Percentiles rank a stretch among this genome's conserved stretches.
phyloP scores from a whole-genome alignment of 352 stramenopile species.

The Elongisporangium anandrum region DNA sequence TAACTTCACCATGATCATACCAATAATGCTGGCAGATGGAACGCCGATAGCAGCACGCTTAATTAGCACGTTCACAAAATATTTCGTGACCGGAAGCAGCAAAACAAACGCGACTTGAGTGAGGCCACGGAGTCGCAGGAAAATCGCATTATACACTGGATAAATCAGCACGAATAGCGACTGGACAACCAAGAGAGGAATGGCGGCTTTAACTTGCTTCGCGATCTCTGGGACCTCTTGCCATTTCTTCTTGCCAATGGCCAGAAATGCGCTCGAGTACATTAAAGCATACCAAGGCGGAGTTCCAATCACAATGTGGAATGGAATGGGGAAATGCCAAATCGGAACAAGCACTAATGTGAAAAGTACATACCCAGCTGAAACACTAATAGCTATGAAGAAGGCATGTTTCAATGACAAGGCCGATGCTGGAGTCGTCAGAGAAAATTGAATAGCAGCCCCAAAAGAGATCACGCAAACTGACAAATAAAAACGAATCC shows the following conservation, averaged over 20 bases:
- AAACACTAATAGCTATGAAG: neutral
- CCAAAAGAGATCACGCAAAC: slow-evolving; percentile 8
- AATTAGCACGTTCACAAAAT: too few relatives aligned
- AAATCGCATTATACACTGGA: slow-evolving; percentile 21
- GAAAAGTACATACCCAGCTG: neutral
- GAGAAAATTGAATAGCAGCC: slow-evolving; percentile 13
- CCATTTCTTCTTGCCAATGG: too few relatives aligned
- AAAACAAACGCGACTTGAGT: too few relatives aligned
- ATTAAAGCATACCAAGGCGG: too few relatives aligned
- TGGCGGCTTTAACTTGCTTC: too few relatives aligned
- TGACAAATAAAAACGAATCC: slow-evolving; percentile 18
- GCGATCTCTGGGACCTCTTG: too few relatives aligned
- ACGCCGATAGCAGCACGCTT: too few relatives aligned
- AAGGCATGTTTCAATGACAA: slow-evolving; percentile 4
- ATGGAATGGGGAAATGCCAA: slow-evolving; percentile 25
- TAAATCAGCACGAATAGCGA: slow-evolving; percentile 19
- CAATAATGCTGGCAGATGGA: too few relatives aligned
- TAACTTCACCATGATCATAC: too few relatives aligned
- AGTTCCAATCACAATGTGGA: neutral
- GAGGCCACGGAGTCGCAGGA: neutral
- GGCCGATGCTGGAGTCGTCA: slow-evolving; percentile 12
- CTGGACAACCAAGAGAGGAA: slow-evolving; percentile 5
- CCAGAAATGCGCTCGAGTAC: too few relatives aligned
- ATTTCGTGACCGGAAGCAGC: too few relatives aligned
- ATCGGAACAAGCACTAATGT: neutral